Percentiles rank a stretch among this genome's conserved stretches.
phyloP scores from a whole-genome alignment of 2,329 filamentous ascomycete genomes.

The Tolypocladium album region DNA sequence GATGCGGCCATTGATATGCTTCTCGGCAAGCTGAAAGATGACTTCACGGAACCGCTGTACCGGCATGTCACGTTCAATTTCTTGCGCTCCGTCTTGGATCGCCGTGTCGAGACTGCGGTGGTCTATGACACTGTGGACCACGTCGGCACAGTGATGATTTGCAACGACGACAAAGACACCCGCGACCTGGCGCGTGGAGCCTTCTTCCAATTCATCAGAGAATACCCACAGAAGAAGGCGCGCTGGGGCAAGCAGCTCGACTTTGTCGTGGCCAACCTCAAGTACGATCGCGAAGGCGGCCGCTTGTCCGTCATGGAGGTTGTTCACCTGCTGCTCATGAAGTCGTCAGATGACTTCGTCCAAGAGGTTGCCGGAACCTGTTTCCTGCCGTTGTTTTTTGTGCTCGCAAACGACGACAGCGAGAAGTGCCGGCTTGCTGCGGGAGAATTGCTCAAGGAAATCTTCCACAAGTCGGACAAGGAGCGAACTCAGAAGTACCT shows the following conservation, averaged over 20 bases:
- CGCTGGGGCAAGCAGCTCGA: constrained; percentile 81
- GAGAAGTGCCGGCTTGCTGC: constrained; percentile 77
- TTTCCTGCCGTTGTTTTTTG: constrained; percentile 78
- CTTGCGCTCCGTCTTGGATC: constrained; percentile 73
- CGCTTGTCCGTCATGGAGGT: constrained; percentile 90
- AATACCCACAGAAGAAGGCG: constrained; percentile 86
- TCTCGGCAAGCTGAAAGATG: constrained; percentile 70
- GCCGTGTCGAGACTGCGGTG: constrained; percentile 73
- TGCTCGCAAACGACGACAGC: constrained; percentile 81
- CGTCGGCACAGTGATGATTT: constrained; percentile 87
- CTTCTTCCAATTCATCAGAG: constrained; percentile 88
- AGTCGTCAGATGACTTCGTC: constrained; percentile 70
- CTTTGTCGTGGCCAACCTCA: constrained; percentile 83
- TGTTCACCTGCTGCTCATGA: constrained; percentile 73
- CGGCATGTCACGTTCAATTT: constrained; percentile 95
- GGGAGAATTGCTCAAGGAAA: constrained; percentile 64
- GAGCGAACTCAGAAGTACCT: constrained; percentile 64
- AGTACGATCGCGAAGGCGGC: constrained; percentile 81
- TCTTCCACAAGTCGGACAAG: constrained; percentile 68
- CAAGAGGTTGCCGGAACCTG: constrained; percentile 73
- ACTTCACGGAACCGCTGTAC: constrained; percentile 84
- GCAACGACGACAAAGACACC: constrained; percentile 81
- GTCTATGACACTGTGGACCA: constrained; percentile 90
- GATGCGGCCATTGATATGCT: constrained; percentile 76
- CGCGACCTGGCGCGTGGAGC: constrained; percentile 79